Conservation (phyloP, 116 monocot species). For the Papilionanthe hybrid region DNA sequence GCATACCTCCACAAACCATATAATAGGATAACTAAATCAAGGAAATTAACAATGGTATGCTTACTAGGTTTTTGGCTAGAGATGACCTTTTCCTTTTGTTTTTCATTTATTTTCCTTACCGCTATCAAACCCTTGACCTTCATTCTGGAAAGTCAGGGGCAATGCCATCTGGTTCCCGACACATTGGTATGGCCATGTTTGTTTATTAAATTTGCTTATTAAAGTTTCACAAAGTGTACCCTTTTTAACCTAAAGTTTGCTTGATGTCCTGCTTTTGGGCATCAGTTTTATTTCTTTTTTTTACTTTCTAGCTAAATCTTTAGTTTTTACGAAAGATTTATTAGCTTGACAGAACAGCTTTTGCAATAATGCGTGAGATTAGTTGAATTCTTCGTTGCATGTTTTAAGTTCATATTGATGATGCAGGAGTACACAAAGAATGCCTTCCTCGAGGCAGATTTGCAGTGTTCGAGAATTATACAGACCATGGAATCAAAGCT, state of each 20-base stretch:
- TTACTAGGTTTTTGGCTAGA: neutral
- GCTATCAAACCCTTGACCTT: too few relatives aligned
- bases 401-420: neutral
- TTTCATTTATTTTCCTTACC: too few relatives aligned
- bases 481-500: slow-evolving; percentile 81
- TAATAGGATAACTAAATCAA: neutral
- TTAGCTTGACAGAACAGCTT: neutral
- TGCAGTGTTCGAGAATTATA: slow-evolving; percentile 60
- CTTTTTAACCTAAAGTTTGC: neutral
- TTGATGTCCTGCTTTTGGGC: neutral
- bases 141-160: too few relatives aligned
- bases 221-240: neutral
- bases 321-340: neutral
- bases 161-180: too few relatives aligned
- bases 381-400: neutral
- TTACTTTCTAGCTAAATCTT: neutral
- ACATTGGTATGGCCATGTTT: neutral
- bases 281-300: neutral
- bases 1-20: neutral
- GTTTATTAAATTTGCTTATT: neutral
- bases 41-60: neutral
- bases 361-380: neutral
- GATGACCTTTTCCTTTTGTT: too few relatives aligned
- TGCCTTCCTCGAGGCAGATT: slow-evolving; percentile 77
- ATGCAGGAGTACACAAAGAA: slow-evolving; percentile 71